A percentile compares a stretch with the other conserved stretches of the same genome.
phyloP scores from a whole-genome alignment of 192 early-diverging fungal species.

The Backusella macrospora region DNA sequence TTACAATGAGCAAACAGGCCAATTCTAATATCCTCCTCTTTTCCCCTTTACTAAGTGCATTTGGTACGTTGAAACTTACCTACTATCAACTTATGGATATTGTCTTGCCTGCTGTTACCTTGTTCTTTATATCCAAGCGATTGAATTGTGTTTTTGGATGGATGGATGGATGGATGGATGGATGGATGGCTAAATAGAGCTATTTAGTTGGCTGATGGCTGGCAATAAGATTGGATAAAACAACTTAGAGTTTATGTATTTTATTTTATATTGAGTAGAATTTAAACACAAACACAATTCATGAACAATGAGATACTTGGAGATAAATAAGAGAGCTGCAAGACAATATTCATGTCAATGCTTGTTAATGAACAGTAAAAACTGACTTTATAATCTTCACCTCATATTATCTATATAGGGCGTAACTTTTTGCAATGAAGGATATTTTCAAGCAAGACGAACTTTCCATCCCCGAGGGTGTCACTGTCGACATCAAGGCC shows the following conservation, averaged over 20 bases:
- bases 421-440: conserved; percentile 64
- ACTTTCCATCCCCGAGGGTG: conserved; percentile 87
- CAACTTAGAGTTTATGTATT: too few relatives aligned
- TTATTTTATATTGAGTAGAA: background rate
- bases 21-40: conserved; percentile 25
- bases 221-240: background rate
- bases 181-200: background rate
- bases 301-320: background rate
- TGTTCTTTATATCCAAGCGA: background rate
- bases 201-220: background rate
- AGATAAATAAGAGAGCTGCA: background rate
- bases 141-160: background rate
- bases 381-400: background rate
- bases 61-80: conserved; percentile 28
- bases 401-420: conserved; percentile 15
- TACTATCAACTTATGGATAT: background rate
- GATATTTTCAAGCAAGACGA: conserved; percentile 90
- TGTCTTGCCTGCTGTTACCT: background rate
- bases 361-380: background rate
- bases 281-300: background rate
- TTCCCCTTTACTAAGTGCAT: conserved; percentile 26
- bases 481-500: conserved; percentile 86
- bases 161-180: conserved; percentile 30
- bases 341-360: background rate
- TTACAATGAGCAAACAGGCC: background rate